Evolutionary conservation across 257 asterid species (phyloP).

Genomic region (Handroanthus guayacan): DNA sequence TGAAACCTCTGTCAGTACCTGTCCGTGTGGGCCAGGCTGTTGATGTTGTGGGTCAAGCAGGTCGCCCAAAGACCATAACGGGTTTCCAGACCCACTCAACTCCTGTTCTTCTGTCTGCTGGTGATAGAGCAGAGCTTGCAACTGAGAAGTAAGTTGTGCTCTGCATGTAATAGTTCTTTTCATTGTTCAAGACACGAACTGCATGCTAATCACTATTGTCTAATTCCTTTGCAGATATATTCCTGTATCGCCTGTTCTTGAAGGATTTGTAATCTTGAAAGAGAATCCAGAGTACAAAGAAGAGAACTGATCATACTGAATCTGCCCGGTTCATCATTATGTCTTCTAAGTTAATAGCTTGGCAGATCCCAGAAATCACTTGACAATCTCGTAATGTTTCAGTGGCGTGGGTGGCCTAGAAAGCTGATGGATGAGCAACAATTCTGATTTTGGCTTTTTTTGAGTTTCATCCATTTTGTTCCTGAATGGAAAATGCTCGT

Average conservation of each 20-base stretch:
- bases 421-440: background rate
- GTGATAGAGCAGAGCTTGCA: constrained; percentile 98
- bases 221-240: constrained; percentile 60
- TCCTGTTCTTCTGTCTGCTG: constrained; percentile 93
- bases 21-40: constrained; percentile 99
- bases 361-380: background rate
- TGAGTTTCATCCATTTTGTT: background rate
- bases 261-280: constrained; percentile 91
- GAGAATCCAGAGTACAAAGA: constrained; percentile 91
- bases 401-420: background rate
- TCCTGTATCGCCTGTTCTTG: constrained; percentile 90
- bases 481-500: no score
- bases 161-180: background rate
- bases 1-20: constrained; percentile 86
- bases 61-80: constrained; percentile 95
- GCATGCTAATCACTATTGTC: background rate
- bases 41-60: constrained; percentile 96
- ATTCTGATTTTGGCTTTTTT: background rate
- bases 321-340: background rate
- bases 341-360: background rate
- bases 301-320: constrained; percentile 46
- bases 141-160: constrained; percentile 73
- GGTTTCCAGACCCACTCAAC: constrained; percentile 97
- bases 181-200: background rate
- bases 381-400: background rate